Evolutionary conservation across 345 rosid species (phyloP).

Genomic region (Hirschfeldia incana): DNA sequence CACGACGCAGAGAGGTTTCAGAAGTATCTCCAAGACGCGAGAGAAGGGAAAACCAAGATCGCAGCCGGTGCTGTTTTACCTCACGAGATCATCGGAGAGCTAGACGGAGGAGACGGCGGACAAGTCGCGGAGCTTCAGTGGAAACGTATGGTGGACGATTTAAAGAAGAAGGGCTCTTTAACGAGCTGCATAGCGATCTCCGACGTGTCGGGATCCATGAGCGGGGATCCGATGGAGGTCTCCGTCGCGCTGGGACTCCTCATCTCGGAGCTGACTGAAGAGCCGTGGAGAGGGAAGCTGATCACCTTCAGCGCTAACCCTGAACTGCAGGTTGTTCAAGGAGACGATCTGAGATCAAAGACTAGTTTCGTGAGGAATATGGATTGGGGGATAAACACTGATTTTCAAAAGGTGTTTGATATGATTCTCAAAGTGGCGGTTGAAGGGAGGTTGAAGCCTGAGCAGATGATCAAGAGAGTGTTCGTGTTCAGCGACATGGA

Average conservation of each 20-base stretch:
- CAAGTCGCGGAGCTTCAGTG: constrained; percentile 60
- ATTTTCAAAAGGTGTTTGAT: constrained; percentile 60
- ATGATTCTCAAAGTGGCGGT: constrained; percentile 52
- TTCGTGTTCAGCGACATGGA: constrained; percentile 79
- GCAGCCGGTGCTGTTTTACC: constrained; percentile 70
- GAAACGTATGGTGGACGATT: constrained; percentile 66
- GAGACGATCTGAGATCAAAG: constrained; percentile 39
- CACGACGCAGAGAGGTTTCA: constrained; percentile 52
- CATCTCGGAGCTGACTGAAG: constrained; percentile 51
- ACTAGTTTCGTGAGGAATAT: constrained; percentile 41
- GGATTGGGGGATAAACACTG: constrained; percentile 39
- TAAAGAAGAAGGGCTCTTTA: constrained; percentile 45
- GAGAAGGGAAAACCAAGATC: constrained; percentile 48
- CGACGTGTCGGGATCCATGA: constrained; percentile 65
- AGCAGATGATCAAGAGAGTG: constrained; percentile 57
- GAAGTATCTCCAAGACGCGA: constrained; percentile 48
- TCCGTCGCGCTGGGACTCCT: constrained; percentile 57
- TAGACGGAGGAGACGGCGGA: constrained; percentile 45
- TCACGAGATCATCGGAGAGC: constrained; percentile 52
- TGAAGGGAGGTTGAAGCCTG: constrained; percentile 43
- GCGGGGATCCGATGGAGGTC: constrained; percentile 54
- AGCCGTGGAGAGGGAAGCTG: constrained; percentile 69
- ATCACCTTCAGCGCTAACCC: constrained; percentile 55
- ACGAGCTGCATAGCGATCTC: constrained; percentile 56
- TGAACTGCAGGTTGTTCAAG: constrained; percentile 39